phyloP scores from a whole-genome alignment of 768 basidiomycete species.

The Tephrocybe rancida region DNA sequence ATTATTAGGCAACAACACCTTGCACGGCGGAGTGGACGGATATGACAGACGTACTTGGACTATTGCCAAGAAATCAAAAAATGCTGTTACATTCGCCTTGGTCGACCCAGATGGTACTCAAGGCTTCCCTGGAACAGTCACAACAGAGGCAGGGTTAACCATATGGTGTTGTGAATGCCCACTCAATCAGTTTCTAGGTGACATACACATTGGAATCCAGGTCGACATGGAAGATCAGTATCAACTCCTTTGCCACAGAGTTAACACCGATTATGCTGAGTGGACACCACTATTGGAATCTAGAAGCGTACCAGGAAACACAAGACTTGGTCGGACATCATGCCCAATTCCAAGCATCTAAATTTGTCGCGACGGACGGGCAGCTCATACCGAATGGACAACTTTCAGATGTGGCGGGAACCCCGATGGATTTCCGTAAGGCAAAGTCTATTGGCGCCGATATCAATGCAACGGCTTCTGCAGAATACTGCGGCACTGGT shows the following conservation, averaged over 20 bases:
- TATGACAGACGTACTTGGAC: conserved; percentile 48
- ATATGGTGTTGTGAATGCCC: too few species aligned
- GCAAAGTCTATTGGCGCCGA: conserved; percentile 40
- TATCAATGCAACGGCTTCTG: conserved; percentile 36
- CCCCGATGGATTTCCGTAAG: conserved; percentile 43
- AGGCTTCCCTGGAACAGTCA: conserved; percentile 50
- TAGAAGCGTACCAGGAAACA: conserved; percentile 44
- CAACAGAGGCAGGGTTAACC: conserved; percentile 25
- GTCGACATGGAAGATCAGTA: conserved; percentile 39
- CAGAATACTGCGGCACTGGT: conserved; percentile 43
- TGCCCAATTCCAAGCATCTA: conserved; percentile 38
- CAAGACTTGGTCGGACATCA: conserved; percentile 39
- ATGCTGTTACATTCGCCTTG: conserved; percentile 43
- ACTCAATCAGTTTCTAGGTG: conserved; percentile 15
- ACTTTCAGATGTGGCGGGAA: conserved; percentile 35
- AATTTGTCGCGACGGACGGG: conserved; percentile 41
- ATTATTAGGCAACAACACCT: conserved; percentile 38
- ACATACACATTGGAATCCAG: conserved; percentile 37
- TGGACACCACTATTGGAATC: conserved; percentile 47
- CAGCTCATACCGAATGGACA: conserved; percentile 42
- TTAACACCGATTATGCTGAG: conserved; percentile 48
- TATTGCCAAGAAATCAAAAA: conserved; percentile 29
- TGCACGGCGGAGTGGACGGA: conserved; percentile 49
- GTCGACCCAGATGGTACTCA: conserved; percentile 43
- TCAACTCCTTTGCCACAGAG: conserved; percentile 36